These are phyloP conservation scores for Musa balbisiana DNA, from an alignment of 202 grass and related monocot genomes.

Conservation along the genomic window DNA sequence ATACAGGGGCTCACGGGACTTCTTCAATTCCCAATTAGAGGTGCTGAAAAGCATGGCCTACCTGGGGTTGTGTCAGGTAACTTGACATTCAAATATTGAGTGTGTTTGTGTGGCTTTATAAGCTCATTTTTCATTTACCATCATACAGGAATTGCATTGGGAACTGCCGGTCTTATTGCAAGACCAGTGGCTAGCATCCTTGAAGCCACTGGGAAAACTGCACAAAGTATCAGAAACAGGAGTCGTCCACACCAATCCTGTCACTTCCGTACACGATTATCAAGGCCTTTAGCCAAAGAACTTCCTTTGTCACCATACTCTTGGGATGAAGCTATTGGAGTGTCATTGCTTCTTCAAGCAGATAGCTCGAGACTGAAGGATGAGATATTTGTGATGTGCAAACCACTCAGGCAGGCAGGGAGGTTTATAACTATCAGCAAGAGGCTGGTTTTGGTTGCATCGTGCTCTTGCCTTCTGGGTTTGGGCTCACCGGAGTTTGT, in stretches of 20 bases:
- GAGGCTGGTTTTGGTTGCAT: conserved; percentile 56
- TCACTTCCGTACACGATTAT: conserved; percentile 55
- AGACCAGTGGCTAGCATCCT: conserved; percentile 89
- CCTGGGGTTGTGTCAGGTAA: conserved; percentile 87
- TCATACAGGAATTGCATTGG: conserved; percentile 83
- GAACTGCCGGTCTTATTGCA: conserved; percentile 85
- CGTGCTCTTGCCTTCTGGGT: conserved; percentile 49
- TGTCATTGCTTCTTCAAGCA: conserved; percentile 58
- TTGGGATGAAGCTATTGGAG: conserved; percentile 80
- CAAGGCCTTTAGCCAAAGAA: conserved; percentile 58
- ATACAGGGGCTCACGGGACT: conserved; percentile 88
- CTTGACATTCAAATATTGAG: neutral
- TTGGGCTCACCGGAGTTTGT: conserved; percentile 49
- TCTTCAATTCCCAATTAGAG: conserved; percentile 88
- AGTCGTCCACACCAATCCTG: conserved; percentile 76
- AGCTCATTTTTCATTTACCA: conserved; percentile 9
- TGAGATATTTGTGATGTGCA: conserved; percentile 84
- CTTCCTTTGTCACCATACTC: conserved; percentile 52
- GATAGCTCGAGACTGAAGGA: conserved; percentile 60
- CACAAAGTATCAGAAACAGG: conserved; percentile 90
- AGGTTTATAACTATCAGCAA: conserved; percentile 66
- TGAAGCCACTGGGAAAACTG: conserved; percentile 92
- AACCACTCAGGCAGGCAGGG: conserved; percentile 45
- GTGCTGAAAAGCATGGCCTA: conserved; percentile 94
- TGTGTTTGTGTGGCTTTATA: neutral